These are phyloP conservation scores for Fragilariopsis cylindrus DNA, from an alignment of 108 stramenopile species.

Conservation along the genomic window DNA sequence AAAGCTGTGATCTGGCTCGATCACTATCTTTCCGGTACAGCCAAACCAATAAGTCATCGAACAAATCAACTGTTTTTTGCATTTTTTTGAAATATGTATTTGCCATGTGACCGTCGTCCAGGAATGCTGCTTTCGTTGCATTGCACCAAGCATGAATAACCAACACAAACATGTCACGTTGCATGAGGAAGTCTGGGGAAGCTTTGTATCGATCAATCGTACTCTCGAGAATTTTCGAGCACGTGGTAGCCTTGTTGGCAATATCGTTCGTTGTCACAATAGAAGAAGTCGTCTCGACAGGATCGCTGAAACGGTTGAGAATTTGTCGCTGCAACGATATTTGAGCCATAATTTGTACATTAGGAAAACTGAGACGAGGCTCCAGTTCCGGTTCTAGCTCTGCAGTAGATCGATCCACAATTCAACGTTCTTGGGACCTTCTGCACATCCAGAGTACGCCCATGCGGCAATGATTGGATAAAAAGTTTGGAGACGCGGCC, in stretches of 20 bases:
- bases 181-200: not conserved
- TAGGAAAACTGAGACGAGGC: not conserved
- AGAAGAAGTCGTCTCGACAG: not conserved
- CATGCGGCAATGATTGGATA: slow-evolving; percentile 75
- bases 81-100: slow-evolving; percentile 13
- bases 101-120: not conserved
- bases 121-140: not conserved
- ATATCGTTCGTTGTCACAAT: not conserved
- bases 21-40: not conserved
- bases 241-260: not conserved
- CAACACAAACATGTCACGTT: slow-evolving; percentile 16
- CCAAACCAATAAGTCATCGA: slow-evolving; percentile 25
- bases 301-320: not conserved
- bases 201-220: slow-evolving; percentile 4
- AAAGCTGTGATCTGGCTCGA: not conserved
- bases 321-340: slow-evolving; percentile 15
- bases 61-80: slow-evolving; percentile 11
- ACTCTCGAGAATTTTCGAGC: not conserved
- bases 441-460: slow-evolving; percentile 47
- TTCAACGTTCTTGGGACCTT: slow-evolving; percentile 52
- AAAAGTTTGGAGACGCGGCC: slow-evolving; percentile 51
- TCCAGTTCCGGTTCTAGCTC: not conserved
- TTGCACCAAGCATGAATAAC: slow-evolving; percentile 20
- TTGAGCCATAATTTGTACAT: slow-evolving; percentile 20
- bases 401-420: slow-evolving; percentile 46